Evolutionary conservation across 2,329 filamentous ascomycete genomes (phyloP).

Genomic region (Zymoseptoria crescenta): DNA sequence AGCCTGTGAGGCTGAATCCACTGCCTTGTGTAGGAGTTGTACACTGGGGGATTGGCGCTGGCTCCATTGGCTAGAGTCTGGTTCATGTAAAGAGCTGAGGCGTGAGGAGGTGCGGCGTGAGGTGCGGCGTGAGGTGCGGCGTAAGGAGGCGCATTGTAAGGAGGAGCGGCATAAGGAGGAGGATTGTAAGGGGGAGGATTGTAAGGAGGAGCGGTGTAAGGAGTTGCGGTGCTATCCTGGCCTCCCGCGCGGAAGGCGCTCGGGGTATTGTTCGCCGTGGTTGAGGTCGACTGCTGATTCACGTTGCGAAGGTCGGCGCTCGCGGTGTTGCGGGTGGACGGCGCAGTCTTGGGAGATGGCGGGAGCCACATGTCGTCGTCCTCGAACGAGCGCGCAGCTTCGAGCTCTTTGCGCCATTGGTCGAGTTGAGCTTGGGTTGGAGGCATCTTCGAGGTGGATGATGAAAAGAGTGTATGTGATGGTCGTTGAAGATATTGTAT

Average conservation of each 20-base stretch:
- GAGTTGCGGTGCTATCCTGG: not conserved
- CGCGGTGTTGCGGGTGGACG: not conserved
- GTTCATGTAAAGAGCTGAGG: not conserved
- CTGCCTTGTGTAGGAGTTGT: not conserved
- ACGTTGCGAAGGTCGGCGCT: not conserved
- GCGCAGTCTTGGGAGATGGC: not conserved
- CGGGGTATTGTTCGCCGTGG: not conserved
- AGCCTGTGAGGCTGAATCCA: not conserved
- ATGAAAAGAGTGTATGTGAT: not conserved
- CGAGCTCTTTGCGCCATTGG: slow-evolving; percentile 6
- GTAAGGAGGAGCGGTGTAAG: not conserved
- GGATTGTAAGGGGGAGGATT: too few species aligned
- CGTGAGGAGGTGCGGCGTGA: too few species aligned
- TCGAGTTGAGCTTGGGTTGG: slow-evolving; percentile 3
- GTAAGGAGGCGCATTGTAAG: too few species aligned
- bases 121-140: too few species aligned
- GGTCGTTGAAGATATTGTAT: too few species aligned
- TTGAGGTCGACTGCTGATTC: not conserved
- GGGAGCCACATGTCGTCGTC: slow-evolving; percentile 2
- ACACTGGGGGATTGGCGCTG: not conserved
- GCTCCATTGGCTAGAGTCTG: not conserved
- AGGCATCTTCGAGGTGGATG: not conserved
- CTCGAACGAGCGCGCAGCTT: slow-evolving; percentile 9
- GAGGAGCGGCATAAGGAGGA: too few species aligned
- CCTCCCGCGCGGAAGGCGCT: too few species aligned